Conservation (phyloP, 2,329 filamentous ascomycete species). For the Emericellopsis cladophorae region DNA sequence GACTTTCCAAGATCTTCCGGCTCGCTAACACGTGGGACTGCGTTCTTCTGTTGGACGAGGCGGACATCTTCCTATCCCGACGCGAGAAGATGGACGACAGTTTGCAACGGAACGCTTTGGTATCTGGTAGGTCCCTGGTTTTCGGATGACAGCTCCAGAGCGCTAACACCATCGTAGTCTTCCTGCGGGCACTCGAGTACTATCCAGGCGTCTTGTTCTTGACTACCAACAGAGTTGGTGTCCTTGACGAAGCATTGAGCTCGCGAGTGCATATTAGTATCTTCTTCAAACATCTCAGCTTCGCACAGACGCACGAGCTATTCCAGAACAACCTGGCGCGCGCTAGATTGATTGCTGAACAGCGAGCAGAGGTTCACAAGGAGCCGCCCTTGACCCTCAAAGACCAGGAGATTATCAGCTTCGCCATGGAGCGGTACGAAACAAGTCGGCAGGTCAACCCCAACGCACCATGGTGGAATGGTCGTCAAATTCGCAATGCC, state of each 20-base stretch:
- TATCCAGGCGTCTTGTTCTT: constrained; percentile 31
- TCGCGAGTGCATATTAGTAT: constrained; percentile 34
- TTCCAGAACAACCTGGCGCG: no score
- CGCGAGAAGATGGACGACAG: constrained; percentile 25
- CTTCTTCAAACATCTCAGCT: constrained; percentile 18
- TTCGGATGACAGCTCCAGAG: no score
- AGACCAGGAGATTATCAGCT: constrained; percentile 20
- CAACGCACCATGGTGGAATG: constrained; percentile 19
- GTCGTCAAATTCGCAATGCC: constrained; percentile 23
- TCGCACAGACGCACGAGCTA: no score
- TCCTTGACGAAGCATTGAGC: constrained; percentile 29
- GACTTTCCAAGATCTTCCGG: constrained; percentile 31
- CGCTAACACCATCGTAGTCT: constrained; percentile 18
- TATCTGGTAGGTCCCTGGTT: constrained; percentile 6
- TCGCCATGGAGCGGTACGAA: constrained; percentile 19
- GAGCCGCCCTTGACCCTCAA: constrained; percentile 19
- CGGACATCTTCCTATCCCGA: constrained; percentile 29
- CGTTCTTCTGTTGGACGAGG: constrained; percentile 14
- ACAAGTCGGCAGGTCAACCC: constrained; percentile 9
- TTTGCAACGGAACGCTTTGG: constrained; percentile 32
- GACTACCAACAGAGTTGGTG: constrained; percentile 27
- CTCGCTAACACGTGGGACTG: constrained; percentile 21
- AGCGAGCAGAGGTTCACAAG: no score
- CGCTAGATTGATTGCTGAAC: no score
- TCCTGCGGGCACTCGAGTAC: constrained; percentile 31